Evolutionary conservation across 2,329 filamentous ascomycete species (phyloP).

Genomic region (Neonectria hederae): DNA sequence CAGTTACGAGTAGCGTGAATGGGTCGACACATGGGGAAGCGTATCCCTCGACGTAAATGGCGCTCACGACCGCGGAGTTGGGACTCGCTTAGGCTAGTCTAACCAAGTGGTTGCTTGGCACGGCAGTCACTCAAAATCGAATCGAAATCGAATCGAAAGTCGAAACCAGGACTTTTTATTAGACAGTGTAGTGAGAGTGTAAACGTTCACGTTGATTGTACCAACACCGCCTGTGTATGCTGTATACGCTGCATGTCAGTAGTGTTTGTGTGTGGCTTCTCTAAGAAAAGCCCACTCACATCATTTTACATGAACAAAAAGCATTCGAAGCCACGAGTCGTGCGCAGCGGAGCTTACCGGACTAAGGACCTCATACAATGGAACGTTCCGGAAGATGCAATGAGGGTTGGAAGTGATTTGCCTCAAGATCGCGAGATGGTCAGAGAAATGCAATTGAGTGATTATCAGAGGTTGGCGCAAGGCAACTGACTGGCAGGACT

Average conservation of each 20-base stretch:
- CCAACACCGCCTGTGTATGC: not conserved
- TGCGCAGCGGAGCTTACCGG: not conserved
- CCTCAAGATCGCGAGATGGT: not conserved
- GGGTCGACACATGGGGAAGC: not conserved
- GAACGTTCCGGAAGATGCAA: not conserved
- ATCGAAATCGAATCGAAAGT: not conserved
- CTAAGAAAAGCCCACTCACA: conserved; percentile 23
- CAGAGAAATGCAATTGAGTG: not conserved
- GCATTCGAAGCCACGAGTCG: not conserved
- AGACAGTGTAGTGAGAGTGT: not conserved
- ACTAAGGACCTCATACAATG: not conserved
- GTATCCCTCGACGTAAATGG: conserved; percentile 7
- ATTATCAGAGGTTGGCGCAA: not conserved
- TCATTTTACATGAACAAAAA: conserved; percentile 20
- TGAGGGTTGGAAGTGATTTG: not conserved
- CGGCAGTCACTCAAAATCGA: not conserved
- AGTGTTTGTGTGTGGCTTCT: not conserved
- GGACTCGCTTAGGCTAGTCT: not conserved
- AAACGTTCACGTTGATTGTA: not conserved
- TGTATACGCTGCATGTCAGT: not conserved
- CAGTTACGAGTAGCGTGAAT: not conserved
- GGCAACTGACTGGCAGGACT: not conserved
- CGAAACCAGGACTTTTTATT: not conserved
- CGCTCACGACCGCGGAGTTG: not conserved
- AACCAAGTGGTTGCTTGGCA: not conserved